Evolutionary conservation across 208 protist species (phyloP).

Genomic region (Trypanosoma congolense): DNA sequence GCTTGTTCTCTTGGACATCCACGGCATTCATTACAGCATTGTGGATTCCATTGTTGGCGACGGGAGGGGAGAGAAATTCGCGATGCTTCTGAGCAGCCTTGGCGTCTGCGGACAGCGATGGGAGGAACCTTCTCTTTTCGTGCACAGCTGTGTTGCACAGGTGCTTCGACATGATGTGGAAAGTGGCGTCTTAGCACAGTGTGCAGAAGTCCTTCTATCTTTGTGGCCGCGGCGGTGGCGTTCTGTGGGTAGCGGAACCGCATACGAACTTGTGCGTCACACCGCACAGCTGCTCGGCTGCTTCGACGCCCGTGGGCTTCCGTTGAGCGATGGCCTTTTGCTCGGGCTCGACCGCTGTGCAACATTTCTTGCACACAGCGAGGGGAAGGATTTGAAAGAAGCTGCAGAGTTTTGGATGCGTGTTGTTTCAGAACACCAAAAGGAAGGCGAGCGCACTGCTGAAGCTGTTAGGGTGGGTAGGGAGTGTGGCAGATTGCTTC

Average conservation of each 20-base stretch:
- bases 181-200: slow-evolving; percentile 12
- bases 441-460: slow-evolving; percentile 5
- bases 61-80: slow-evolving; percentile 39
- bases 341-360: slow-evolving; percentile 61
- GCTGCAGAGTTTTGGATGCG: slow-evolving; percentile 70
- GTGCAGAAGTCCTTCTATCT: slow-evolving; percentile 28
- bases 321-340: slow-evolving; percentile 34
- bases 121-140: slow-evolving; percentile 50
- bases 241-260: slow-evolving; percentile 42
- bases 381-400: slow-evolving; percentile 44
- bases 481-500: slow-evolving; percentile 75
- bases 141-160: slow-evolving; percentile 54
- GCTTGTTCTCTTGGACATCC: slow-evolving; percentile 55
- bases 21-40: slow-evolving; percentile 51
- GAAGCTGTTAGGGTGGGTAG: slow-evolving; percentile 51
- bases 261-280: slow-evolving; percentile 72
- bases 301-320: slow-evolving; percentile 16
- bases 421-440: slow-evolving; percentile 12
- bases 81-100: slow-evolving; percentile 30
- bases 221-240: slow-evolving; percentile 82
- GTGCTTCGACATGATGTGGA: slow-evolving; percentile 24
- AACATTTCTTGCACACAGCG: slow-evolving; percentile 56
- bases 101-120: slow-evolving; percentile 64
- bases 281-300: slow-evolving; percentile 36
- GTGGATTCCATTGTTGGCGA: slow-evolving; percentile 37